Evolutionary conservation across 2,329 filamentous ascomycete species (phyloP).

Genomic region (Acarospora socialis): DNA sequence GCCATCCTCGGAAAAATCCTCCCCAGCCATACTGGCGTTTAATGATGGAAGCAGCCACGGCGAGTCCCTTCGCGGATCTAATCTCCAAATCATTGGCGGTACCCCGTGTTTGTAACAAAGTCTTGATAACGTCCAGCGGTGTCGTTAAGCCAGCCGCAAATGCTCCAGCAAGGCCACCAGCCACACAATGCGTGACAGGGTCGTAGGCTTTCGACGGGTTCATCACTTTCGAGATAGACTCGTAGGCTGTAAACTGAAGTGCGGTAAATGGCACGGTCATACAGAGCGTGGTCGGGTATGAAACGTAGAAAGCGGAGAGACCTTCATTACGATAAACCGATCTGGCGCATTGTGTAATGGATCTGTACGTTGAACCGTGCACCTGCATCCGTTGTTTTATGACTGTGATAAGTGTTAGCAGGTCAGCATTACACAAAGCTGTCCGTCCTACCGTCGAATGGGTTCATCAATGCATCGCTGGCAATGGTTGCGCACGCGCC

Average conservation of each 20-base stretch:
- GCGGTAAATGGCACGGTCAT: conserved; percentile 99
- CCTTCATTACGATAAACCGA: conserved; percentile 82
- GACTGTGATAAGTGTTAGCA: conserved; percentile 40
- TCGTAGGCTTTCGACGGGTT: conserved; percentile 77
- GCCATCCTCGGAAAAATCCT: conserved; percentile 88
- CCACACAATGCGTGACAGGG: conserved; percentile 82
- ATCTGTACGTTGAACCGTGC: conserved; percentile 83
- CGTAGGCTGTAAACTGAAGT: conserved; percentile 93
- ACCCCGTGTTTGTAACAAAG: conserved; percentile 84
- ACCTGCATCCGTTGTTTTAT: conserved; percentile 99
- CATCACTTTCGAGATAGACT: conserved; percentile 86
- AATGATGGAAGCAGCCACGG: conserved; percentile 66
- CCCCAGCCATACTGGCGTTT: conserved; percentile 68
- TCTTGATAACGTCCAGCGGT: conserved; percentile 93
- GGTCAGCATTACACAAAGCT: not conserved
- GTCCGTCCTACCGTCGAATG: conserved; percentile 74
- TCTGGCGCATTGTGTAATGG: conserved; percentile 71
- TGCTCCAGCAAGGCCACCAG: conserved; percentile 82
- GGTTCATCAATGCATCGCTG: conserved; percentile 97
- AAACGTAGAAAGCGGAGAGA: conserved; percentile 87
- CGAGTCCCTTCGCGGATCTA: conserved; percentile 68
- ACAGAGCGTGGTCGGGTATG: conserved; percentile 90
- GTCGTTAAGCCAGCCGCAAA: conserved; percentile 89
- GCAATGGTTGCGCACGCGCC: conserved; percentile 92
- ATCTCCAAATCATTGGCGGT: conserved; percentile 68